These are phyloP conservation scores for Physcomitrium patens DNA, from an alignment of 225 moss, liverwort and hornwort species.

Conservation along the genomic window DNA sequence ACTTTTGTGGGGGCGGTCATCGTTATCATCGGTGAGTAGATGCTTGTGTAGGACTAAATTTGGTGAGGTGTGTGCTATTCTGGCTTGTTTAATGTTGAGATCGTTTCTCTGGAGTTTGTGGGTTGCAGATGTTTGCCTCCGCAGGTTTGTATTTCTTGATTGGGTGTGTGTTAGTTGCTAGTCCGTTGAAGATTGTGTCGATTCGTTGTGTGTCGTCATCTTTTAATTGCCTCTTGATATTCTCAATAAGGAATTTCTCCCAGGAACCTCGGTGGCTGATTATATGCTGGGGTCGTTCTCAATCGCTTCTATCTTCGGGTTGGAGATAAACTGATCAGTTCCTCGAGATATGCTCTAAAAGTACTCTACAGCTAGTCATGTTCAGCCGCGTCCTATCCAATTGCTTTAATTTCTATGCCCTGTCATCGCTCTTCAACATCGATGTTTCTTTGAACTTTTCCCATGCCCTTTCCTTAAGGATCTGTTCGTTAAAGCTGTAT, in stretches of 20 bases:
- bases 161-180: background rate
- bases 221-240: background rate
- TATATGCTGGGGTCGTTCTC: background rate
- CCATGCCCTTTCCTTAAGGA: too few species aligned
- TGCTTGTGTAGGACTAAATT: background rate
- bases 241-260: background rate
- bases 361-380: background rate
- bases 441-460: too few species aligned
- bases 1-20: background rate
- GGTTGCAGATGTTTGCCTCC: background rate
- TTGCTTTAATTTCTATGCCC: background rate
- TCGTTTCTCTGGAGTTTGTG: too few species aligned
- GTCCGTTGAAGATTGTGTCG: background rate
- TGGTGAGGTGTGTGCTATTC: too few species aligned
- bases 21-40: background rate
- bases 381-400: background rate
- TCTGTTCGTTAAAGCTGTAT: too few species aligned
- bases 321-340: background rate
- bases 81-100: background rate
- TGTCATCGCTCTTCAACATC: too few species aligned
- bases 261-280: background rate
- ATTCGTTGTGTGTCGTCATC: too few species aligned
- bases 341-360: background rate
- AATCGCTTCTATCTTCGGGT: background rate
- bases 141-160: constrained; percentile 5